Evolutionary conservation across 257 asterid species (phyloP), one percentile per base, ranked within the genome.

Genomic region (Rubia yunnanensis): DNA sequence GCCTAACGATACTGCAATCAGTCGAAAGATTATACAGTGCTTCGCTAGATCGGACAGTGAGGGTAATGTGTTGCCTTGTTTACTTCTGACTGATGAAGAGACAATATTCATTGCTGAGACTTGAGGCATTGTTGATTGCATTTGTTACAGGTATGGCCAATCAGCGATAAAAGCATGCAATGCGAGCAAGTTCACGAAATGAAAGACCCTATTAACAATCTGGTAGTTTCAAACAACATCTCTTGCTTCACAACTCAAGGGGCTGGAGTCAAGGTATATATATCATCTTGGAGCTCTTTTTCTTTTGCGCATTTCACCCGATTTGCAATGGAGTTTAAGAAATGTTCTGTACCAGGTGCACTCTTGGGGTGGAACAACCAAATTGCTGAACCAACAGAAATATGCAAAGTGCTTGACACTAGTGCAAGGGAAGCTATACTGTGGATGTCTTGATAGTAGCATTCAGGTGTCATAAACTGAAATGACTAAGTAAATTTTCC

Each of bases 231-330:
- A 56, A 84, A 72, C 53, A 85, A 79, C 77, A 64, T 85, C 14
- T 83, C 85, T 13, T 90, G 92, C 81, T 90, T 82, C 69, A 81
- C 86, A 73, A 88, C 96, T 70, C 96, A 90, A 70, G 96, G 97
- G 73, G 76, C 80, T 38, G 97, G 96, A 20, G 64, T 87, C 73
- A 90, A 85, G 95, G 97, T 85, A 78, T 26, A 44, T 44, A n/a
- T n/a, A n/a, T n/a, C n/a, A n/a, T n/a, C n/a, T n/a, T n/a, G n/a
- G 22, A 4, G 20, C 8, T 14, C n/a, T n/a, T n/a, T n/a, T n/a
- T 44, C 22, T 44, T 15, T 44, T 3, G 50, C 14, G 52, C 14
- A 44, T 44, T 39, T 44, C 22, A 4, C 52, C 7, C 0, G 20
- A 44, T 44, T 41, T 41, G 13, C 17, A 50, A 64, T 32, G 30